These are phyloP conservation scores for Didymella exigua DNA, from an alignment of 2,329 filamentous ascomycete species.

Conservation along the genomic window DNA sequence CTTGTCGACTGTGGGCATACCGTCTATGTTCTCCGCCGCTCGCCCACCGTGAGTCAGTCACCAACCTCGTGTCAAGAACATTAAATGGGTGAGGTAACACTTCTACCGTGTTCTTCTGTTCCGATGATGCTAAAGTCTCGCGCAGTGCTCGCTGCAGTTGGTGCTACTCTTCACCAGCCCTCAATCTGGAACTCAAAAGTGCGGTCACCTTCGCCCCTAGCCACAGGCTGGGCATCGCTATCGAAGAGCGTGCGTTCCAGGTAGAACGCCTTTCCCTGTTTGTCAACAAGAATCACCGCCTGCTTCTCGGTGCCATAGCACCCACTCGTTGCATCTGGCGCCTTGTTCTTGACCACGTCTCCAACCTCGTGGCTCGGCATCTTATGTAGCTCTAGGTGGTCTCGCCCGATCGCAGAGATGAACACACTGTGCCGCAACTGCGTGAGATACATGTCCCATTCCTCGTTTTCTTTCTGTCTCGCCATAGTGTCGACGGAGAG, in stretches of 20 bases:
- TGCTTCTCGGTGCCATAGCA: conserved; percentile 70
- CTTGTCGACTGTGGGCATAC: too few species aligned
- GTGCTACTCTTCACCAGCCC: conserved; percentile 37
- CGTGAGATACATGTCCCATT: conserved; percentile 61
- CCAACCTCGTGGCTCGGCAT: conserved; percentile 49
- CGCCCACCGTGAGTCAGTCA: too few species aligned
- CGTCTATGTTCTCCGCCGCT: too few species aligned
- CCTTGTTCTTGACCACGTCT: conserved; percentile 48
- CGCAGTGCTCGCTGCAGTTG: too few species aligned
- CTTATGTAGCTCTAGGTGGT: conserved; percentile 48
- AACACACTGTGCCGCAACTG: conserved; percentile 66
- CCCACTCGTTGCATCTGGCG: conserved; percentile 51
- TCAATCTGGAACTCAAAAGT: conserved; percentile 57
- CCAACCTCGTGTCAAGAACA: too few species aligned
- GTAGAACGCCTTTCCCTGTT: conserved; percentile 63
- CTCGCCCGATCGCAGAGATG: conserved; percentile 61
- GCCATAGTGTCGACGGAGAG: conserved; percentile 63
- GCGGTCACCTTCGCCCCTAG: conserved; percentile 54
- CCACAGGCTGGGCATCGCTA: conserved; percentile 55
- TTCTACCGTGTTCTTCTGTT: too few species aligned
- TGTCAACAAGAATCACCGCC: conserved; percentile 63
- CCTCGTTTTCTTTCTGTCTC: conserved; percentile 53
- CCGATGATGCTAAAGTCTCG: too few species aligned
- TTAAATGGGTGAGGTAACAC: too few species aligned
- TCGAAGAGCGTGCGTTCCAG: conserved; percentile 67